Evolutionary conservation across 805 yeast species (phyloP).

Genomic region (Nematodospora valgi): DNA sequence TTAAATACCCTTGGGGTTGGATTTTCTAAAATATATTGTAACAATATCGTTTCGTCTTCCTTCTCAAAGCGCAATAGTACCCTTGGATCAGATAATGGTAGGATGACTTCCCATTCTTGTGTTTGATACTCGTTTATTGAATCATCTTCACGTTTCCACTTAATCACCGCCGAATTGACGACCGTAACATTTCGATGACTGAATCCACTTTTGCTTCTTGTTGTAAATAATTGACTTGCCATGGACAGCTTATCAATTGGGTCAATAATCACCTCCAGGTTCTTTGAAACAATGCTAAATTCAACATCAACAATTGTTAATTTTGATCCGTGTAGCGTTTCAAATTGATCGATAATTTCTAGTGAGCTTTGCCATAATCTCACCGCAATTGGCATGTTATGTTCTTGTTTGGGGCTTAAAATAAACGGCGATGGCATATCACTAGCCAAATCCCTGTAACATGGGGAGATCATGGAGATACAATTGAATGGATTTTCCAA

Average conservation of each 20-base stretch:
- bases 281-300: constrained; percentile 21
- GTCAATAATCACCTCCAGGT: constrained; percentile 24
- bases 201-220: constrained; percentile 33
- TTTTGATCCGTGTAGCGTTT: constrained; percentile 7
- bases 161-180: constrained; percentile 18
- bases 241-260: constrained; percentile 6
- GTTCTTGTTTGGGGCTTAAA: constrained; percentile 15
- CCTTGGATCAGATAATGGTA: constrained; percentile 71
- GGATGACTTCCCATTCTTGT: constrained; percentile 46
- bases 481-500: constrained; percentile 22
- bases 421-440: constrained; percentile 39
- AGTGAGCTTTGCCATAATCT: constrained; percentile 28
- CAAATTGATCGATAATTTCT: constrained; percentile 8
- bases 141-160: constrained; percentile 29
- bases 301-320: constrained; percentile 16
- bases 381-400: constrained; percentile 28
- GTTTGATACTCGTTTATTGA: constrained; percentile 26
- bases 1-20: constrained; percentile 70
- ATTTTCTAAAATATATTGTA: constrained; percentile 62
- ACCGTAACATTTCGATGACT: constrained; percentile 38
- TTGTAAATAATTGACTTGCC: constrained; percentile 22
- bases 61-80: constrained; percentile 43
- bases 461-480: constrained; percentile 23
- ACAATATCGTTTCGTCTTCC: constrained; percentile 10
- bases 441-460: constrained; percentile 18